Evolutionary conservation across 805 yeast species (phyloP), one percentile per base, ranked within the genome.

Genomic region (Starmerella powellii): DNA sequence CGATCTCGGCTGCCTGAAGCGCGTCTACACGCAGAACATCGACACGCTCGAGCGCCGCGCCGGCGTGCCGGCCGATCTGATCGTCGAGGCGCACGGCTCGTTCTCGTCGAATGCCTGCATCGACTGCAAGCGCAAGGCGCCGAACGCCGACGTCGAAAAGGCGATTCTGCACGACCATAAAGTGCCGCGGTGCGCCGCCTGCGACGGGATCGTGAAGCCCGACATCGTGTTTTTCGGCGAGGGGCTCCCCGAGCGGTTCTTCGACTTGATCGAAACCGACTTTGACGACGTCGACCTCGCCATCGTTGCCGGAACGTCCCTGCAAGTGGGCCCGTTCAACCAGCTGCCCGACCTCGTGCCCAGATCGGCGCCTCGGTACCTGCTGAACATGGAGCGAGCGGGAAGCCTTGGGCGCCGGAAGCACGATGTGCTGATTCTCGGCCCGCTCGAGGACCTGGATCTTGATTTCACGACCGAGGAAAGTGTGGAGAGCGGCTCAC

Each of bases 151-250:
- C 34, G 42, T 52, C 39, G 53, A 41, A 35, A 46, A 41, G 32
- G 32, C 19, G 37, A 48, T 50, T 50, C 30, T 50, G 23, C 41
- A 15, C 15, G 40, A 53, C 17, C 42, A 48, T 19, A 34, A 32
- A 10, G 45, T 47, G 34, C 71, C 73, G 3, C 59, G 56, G 8
- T 88, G 96, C 62, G 49, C 55, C 13, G 55, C 64, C 15, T 88
- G 97, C 55, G 57, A 52, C 3, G 94, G 95, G 0, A 70, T 75
- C 24, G 83, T 91, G 21, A 88, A 88, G 56, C 98, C 97, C 0
- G 88, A 83, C 55, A 91, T 88, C 51, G 95, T 86, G 1, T 88
- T 88, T 55, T 91, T 86, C 63, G 97, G 97, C 3, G 98, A 88
- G 59, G 72, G 78, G 2, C 66, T 88, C 21, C 97, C 97, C 0